Conservation (phyloP, 495 filamentous ascomycete genomes). For the Jackrogersella minutella region DNA sequence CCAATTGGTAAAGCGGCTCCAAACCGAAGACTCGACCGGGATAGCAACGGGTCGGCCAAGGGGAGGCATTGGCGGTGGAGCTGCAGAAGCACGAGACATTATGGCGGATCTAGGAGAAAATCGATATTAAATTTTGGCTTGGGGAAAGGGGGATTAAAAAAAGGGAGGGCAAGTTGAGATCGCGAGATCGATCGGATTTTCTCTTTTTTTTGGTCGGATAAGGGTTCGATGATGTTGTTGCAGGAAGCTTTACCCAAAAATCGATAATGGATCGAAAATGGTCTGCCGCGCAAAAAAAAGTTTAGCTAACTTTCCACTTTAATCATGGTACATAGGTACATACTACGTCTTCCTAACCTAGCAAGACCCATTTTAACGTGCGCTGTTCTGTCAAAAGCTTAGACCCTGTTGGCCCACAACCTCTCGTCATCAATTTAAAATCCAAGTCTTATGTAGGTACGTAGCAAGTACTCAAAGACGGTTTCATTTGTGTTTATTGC, state of each 20-base stretch:
- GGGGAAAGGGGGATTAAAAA: not conserved
- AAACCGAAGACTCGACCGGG: conserved; percentile 70
- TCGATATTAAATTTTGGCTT: conserved; percentile 1
- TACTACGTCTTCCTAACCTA: conserved; percentile 9
- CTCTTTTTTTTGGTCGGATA: not conserved
- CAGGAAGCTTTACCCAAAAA: conserved; percentile 1
- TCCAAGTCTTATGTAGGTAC: no score
- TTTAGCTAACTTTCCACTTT: not conserved
- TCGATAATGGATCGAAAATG: conserved; percentile 10
- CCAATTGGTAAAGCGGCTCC: conserved; percentile 91
- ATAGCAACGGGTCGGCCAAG: conserved; percentile 49
- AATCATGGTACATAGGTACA: conserved; percentile 1
- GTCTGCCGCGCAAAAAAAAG: conserved; percentile 32
- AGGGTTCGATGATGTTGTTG: conserved; percentile 7
- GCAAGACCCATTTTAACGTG: conserved; percentile 40
- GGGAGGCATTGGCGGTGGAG: conserved; percentile 50
- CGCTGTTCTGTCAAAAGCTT: conserved; percentile 32
- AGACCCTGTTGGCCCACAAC: conserved; percentile 35
- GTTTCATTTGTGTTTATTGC: not conserved
- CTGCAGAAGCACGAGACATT: conserved; percentile 56
- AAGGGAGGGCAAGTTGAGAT: not conserved
- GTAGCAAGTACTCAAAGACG: no score
- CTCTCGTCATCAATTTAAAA: conserved; percentile 25
- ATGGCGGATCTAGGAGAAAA: conserved; percentile 11
- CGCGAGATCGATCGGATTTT: no score